A percentile compares a stretch with the other conserved stretches of the same genome.
Evolutionary conservation across 495 filamentous ascomycete genomes (phyloP).

Genomic region (Talaromyces wortmannii): DNA sequence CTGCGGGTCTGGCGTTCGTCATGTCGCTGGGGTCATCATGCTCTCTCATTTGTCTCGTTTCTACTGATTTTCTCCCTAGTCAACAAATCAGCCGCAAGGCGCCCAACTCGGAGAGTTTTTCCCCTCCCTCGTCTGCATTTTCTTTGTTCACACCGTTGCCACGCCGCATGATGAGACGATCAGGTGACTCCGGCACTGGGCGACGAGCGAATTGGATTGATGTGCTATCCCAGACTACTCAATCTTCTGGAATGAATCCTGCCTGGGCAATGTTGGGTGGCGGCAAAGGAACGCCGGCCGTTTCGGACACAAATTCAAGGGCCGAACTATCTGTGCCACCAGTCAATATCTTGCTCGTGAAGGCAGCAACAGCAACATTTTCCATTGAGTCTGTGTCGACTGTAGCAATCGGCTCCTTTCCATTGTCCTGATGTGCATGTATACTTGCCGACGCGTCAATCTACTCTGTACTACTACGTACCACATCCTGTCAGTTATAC

Average conservation of each 20-base stretch:
- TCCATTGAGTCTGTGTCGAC: no score
- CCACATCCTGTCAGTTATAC: no score
- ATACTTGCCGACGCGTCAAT: no score
- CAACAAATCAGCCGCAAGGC: slow-evolving; percentile 2
- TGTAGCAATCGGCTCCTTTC: no score
- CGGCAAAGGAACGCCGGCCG: background rate
- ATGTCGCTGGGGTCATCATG: background rate
- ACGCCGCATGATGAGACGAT: slow-evolving; percentile 5
- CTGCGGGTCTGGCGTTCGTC: background rate
- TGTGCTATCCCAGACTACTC: background rate
- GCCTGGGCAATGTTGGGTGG: background rate
- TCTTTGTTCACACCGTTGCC: slow-evolving; percentile 5
- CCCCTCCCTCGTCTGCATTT: background rate
- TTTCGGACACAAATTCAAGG: background rate
- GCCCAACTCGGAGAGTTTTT: slow-evolving; percentile 2
- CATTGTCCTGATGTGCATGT: no score
- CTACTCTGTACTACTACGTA: no score
- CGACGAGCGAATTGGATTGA: background rate
- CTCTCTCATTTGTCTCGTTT: background rate
- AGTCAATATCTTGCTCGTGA: background rate
- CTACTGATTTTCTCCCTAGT: background rate
- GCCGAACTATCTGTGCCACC: background rate
- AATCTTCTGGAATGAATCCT: background rate
- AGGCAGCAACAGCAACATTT: no score
- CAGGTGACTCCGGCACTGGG: background rate